These are phyloP conservation scores for Oxalis stricta DNA, from an alignment of 441 rosid species.

Conservation along the genomic window DNA sequence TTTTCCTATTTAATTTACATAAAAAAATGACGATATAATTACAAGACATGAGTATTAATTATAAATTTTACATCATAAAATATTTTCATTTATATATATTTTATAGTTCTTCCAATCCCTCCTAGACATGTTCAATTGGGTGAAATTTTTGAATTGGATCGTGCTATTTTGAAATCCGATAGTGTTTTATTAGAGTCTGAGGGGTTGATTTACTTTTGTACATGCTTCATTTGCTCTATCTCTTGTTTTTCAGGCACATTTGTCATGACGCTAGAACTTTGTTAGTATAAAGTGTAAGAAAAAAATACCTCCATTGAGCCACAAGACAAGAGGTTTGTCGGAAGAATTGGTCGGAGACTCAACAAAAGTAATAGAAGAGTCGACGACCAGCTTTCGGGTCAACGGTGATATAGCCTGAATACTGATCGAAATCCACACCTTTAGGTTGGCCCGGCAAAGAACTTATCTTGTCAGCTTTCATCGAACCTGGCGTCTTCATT, in stretches of 20 bases:
- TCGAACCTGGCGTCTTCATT: conserved; percentile 9
- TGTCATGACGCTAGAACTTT: too few species aligned
- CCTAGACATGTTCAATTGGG: too few species aligned
- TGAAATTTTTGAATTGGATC: conserved; percentile 1
- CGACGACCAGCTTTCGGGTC: conserved; percentile 8
- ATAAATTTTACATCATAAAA: too few species aligned
- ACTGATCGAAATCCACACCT: conserved; percentile 4
- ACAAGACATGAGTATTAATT: too few species aligned
- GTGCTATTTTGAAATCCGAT: conserved; percentile 1
- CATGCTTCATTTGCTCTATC: too few species aligned
- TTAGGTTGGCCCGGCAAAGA: not conserved
- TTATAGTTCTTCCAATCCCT: too few species aligned
- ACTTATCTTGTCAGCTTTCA: not conserved
- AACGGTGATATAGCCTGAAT: conserved; percentile 5
- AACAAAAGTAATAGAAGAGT: conserved; percentile 8
- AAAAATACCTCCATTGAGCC: conserved; percentile 10
- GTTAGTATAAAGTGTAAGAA: too few species aligned
- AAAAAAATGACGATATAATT: too few species aligned
- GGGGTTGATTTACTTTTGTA: too few species aligned
- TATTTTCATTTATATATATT: too few species aligned
- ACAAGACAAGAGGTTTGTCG: conserved; percentile 2
- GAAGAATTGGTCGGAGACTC: conserved; percentile 10
- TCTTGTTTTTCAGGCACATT: too few species aligned
- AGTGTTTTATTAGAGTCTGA: not conserved
- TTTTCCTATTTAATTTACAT: too few species aligned